phyloP scores from a whole-genome alignment of 2,329 filamentous ascomycete genomes.

The Biscogniauxia sp. region DNA sequence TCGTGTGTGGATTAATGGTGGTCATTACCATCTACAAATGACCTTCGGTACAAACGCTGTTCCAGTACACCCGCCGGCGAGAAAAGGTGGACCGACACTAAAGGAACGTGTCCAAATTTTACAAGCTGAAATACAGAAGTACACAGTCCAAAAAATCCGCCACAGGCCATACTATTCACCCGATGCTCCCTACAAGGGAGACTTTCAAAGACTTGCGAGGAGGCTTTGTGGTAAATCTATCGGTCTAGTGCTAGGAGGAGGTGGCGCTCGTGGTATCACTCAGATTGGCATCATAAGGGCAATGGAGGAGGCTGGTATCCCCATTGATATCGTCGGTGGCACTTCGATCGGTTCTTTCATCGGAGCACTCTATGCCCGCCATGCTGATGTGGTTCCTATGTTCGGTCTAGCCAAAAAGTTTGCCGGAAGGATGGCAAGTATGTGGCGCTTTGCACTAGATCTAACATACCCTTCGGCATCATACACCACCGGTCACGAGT shows the following conservation, averaged over 20 bases:
- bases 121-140: constrained; percentile 97
- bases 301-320: constrained; percentile 92
- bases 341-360: constrained; percentile 97
- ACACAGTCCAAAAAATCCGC: constrained; percentile 88
- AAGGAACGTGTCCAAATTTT: constrained; percentile 93
- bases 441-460: constrained; percentile 97
- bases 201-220: constrained; percentile 90
- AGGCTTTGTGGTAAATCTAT: constrained; percentile 92
- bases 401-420: constrained; percentile 97
- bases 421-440: constrained; percentile 95
- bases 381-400: constrained; percentile 95
- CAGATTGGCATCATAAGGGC: constrained; percentile 94
- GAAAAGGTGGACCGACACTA: constrained; percentile 78
- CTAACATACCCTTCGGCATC: constrained; percentile 94
- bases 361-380: constrained; percentile 89
- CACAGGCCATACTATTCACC: constrained; percentile 87
- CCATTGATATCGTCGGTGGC: constrained; percentile 91
- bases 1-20: constrained; percentile 95
- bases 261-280: constrained; percentile 85
- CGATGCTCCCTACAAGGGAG: constrained; percentile 90
- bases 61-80: constrained; percentile 70
- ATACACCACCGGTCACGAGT: constrained; percentile 97
- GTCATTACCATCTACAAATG: constrained; percentile 98
- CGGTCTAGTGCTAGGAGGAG: constrained; percentile 88
- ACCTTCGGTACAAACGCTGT: constrained; percentile 74